Percentiles rank a stretch among this genome's conserved stretches.
Evolutionary conservation across 257 asterid genomes (phyloP).

Genomic region (Thymus mandschuricus): DNA sequence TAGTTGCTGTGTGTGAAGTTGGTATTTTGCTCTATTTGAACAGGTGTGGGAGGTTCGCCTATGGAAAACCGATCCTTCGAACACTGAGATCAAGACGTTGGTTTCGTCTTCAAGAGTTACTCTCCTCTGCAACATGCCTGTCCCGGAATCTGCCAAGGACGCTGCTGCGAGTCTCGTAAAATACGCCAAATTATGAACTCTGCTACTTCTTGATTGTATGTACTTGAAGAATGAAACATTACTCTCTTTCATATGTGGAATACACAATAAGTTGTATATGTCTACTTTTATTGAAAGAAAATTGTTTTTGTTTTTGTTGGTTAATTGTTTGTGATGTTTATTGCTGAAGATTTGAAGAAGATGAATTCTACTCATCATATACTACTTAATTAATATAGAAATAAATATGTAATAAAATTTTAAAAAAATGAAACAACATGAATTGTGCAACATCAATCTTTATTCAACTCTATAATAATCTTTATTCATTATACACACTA

Average conservation of each 20-base stretch:
- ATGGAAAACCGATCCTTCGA: slow-evolving; percentile 51
- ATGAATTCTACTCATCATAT: too few species aligned
- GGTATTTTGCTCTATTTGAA: neutral
- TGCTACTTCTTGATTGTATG: neutral
- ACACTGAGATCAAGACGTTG: slow-evolving; percentile 41
- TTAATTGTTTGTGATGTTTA: too few species aligned
- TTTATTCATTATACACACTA: neutral
- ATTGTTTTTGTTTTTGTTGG: too few species aligned
- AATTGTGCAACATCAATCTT: neutral
- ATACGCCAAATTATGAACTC: slow-evolving; percentile 60
- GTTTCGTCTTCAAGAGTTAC: slow-evolving; percentile 80
- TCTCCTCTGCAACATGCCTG: slow-evolving; percentile 66
- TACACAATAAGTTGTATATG: neutral
- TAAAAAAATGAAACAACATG: too few species aligned
- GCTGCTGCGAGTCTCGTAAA: slow-evolving; percentile 56
- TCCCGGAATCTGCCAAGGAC: slow-evolving; percentile 55
- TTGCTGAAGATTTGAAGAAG: too few species aligned
- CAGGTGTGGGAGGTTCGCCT: slow-evolving; percentile 81
- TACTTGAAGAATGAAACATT: neutral
- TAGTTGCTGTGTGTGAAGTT: neutral
- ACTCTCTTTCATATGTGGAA: neutral
- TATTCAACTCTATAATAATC: neutral
- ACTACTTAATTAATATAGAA: too few species aligned
- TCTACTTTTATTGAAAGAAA: too few species aligned
- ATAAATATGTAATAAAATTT: too few species aligned